Evolutionary conservation across 495 filamentous ascomycete genomes (phyloP), one percentile per base, ranked within the genome.

Genomic region (Xylaria palmicola): DNA sequence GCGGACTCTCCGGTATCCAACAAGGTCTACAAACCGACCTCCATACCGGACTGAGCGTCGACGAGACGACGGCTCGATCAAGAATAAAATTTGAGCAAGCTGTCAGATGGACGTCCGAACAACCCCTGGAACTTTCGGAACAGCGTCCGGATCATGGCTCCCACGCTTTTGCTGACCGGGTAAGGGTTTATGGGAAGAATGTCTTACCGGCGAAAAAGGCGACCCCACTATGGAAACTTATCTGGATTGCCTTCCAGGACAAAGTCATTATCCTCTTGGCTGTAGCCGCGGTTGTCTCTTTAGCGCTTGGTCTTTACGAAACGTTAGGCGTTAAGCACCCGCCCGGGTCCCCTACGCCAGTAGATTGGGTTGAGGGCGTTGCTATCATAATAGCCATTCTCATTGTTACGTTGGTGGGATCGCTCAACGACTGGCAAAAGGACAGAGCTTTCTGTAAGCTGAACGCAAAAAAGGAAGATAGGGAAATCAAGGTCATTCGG

Each of bases 201-300:
- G 73, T 81, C 3, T 73, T 95, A 10, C 91, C 91, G 0, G 85
- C 85, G 62, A 84, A 83, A 62, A 91, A 90, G 68, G 70, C 86
- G 9, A 92, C 91, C 66, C 63, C 80, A 27, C 86, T 94, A 49
- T 85, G 87, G 63, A 75, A 84, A 65, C 74, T 93, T 19, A 88
- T 90, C 39, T 94, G 90, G 90, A 87, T 90, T 67, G 89, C 90
- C 3, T 90, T 89, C 65, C 89, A 91, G 50, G 91, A 95, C 72
- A 92, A 92, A 62, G 88, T 94, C 20, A 73, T 94, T 15, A 88
- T 93, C 49, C 74, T 96, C 6, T 77, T 97, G 56, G 90, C 89
- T 1, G 75, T 87, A 45, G 91, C 92, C 4, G 93, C 92, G 6
- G 78, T 86, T 27, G 84, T 97, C 36, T 95, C 92, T 5, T 79